A percentile compares a stretch with the other conserved stretches of the same genome.
Conservation (phyloP, 805 yeast species). For the Candida tallmaniae region DNA sequence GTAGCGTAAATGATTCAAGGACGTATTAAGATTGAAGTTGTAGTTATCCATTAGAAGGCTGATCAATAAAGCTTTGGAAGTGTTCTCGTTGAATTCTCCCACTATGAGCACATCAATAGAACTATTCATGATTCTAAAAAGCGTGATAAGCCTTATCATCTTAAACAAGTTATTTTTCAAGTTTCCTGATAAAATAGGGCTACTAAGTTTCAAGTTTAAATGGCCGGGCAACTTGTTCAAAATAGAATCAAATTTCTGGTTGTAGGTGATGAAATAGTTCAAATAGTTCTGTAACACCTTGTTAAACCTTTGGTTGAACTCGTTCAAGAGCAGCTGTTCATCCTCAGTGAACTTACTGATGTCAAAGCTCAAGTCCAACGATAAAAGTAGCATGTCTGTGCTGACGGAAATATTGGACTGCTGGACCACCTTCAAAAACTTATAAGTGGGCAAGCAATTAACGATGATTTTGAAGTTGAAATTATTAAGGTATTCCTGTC, state of each 20-base stretch:
- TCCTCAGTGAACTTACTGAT: slow-evolving; percentile 14
- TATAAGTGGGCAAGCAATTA: slow-evolving; percentile 32
- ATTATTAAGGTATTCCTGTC: slow-evolving; percentile 14
- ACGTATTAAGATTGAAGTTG: slow-evolving; percentile 27
- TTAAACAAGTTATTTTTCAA: slow-evolving; percentile 33
- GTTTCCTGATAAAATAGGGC: slow-evolving; percentile 36
- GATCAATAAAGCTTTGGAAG: slow-evolving; percentile 30
- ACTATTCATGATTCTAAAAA: slow-evolving; percentile 29
- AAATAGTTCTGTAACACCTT: slow-evolving; percentile 35
- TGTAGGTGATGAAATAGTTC: slow-evolving; percentile 29
- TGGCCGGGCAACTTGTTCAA: slow-evolving; percentile 28
- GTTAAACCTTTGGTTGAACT: slow-evolving; percentile 26
- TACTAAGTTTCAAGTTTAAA: slow-evolving; percentile 18
- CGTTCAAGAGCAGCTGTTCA: slow-evolving; percentile 16
- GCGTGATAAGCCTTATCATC: slow-evolving; percentile 29
- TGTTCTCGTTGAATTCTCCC: slow-evolving; percentile 20
- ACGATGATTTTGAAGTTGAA: slow-evolving; percentile 33
- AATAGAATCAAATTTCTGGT: slow-evolving; percentile 23
- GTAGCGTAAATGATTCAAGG: slow-evolving; percentile 21
- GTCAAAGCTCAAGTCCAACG: slow-evolving; percentile 32
- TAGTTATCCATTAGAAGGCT: slow-evolving; percentile 40
- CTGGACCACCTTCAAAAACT: slow-evolving; percentile 25
- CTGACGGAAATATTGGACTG: slow-evolving; percentile 18
- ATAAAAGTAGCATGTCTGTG: slow-evolving; percentile 33
- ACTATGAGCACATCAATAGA: slow-evolving; percentile 28